Percentiles rank a stretch among this genome's conserved stretches.
Conservation (phyloP, 2,329 filamentous ascomycete species). For the Nemania sp. region DNA sequence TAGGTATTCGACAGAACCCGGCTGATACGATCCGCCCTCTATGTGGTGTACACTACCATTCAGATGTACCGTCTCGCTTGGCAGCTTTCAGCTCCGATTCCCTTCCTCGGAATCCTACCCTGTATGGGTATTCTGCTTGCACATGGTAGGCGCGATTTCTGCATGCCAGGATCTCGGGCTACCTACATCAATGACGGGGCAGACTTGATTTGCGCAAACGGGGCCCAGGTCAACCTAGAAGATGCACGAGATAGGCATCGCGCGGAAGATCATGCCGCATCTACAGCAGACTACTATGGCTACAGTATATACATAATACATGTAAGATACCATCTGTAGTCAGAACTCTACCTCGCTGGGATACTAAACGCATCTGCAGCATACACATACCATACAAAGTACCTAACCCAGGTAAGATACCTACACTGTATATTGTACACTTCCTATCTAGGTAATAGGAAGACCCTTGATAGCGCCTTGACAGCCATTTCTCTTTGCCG, state of each 20-base stretch:
- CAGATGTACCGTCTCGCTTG: constrained; percentile 15
- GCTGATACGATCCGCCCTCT: constrained; percentile 1
- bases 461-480: background rate
- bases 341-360: no score
- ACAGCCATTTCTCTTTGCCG: background rate
- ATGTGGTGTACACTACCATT: background rate
- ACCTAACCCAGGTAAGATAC: no score
- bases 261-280: constrained; percentile 16
- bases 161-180: background rate
- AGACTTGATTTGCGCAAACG: background rate
- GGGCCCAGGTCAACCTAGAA: background rate
- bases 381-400: no score
- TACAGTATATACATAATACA: no score
- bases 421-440: no score
- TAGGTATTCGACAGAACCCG: constrained; percentile 2
- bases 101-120: constrained; percentile 11
- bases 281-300: background rate
- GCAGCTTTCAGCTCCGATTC: constrained; percentile 24
- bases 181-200: background rate
- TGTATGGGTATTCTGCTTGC: no score
- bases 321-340: no score
- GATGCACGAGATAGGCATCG: constrained; percentile 6
- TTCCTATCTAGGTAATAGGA: no score
- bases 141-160: background rate
- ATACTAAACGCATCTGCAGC: no score